Base-by-base conservation (phyloP, 495 filamentous ascomycete genomes). In the Amorphotheca resinae region DNA sequence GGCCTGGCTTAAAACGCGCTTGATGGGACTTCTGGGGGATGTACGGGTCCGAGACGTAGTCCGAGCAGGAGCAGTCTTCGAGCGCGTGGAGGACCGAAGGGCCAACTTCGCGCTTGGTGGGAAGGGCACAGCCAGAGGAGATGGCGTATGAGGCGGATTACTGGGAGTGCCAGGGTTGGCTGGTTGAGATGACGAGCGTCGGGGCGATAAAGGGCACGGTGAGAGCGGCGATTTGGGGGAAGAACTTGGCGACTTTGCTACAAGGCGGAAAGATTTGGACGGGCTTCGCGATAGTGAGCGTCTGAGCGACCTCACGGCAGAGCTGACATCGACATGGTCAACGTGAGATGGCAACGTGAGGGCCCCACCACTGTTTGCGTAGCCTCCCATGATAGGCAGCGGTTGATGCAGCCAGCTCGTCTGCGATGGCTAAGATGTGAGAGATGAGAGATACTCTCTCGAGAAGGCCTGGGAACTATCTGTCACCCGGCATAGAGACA, bases 271-370 rank as follows among this genome's bases (percentile, higher is more conserved):
- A 28, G 25, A 5, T 57, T 87, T 93, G 7, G 87, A 93, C 8
- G 87, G 87, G 8, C 87, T 93, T 34, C 84, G 71, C 21, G 85
- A 93, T 35, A 95, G 66, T 16, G 87, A 93, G 50, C 86, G 80
- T 32, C 86, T 73, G 32, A 95, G 62, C 49, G 86, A 79, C 49
- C 80, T 69, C 39, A 93, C 80, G 12, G 82, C 75, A 17, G 82
- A 75, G 50, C 74, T 78, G 3, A 84, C 74, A 62, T 88, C 83
- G 51, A 85, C 79, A 64, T 80, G 77, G 51, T 84, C 80, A 43
- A 79, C 74, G 50, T 84, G 82, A 22, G 87, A 89, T 39, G 82
- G 74, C 3, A 89, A 69, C 55, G 88, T 84, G 41, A 93, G 67
- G 33, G 84, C 87, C 46, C 82, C 80, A 51, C 84, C 82, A 45